A percentile compares a stretch with the other conserved stretches of the same genome.
Conservation (phyloP, 2,329 filamentous ascomycete species). For the Lecanoromycetidae sp. region DNA sequence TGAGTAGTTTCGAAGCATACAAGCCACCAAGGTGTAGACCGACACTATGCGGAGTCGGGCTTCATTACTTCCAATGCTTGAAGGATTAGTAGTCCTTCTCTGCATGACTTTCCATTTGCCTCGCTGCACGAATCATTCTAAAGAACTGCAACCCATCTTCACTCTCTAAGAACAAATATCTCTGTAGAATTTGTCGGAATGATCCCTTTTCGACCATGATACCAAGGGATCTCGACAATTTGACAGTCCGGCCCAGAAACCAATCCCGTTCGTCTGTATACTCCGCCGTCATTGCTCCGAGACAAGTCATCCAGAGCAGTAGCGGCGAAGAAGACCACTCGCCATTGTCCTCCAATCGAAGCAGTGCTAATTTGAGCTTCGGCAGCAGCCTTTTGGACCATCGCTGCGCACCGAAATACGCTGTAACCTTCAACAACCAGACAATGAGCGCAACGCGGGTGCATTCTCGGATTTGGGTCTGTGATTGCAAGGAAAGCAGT, state of each 20-base stretch:
- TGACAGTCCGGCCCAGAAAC: neutral
- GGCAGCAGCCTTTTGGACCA: slow-evolving; percentile 2
- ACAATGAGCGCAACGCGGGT: neutral
- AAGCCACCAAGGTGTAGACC: neutral
- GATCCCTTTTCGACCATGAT: neutral
- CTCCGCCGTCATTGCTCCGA: slow-evolving; percentile 5
- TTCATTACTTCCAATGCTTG: neutral
- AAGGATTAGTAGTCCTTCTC: neutral
- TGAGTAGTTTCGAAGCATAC: no score
- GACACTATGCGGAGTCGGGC: neutral
- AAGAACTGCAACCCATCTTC: slow-evolving; percentile 1
- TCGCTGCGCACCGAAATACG: slow-evolving; percentile 6
- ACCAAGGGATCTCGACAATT: neutral
- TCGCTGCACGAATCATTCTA: neutral
- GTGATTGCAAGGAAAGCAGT: neutral
- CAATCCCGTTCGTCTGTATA: slow-evolving; percentile 6
- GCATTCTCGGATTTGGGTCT: neutral
- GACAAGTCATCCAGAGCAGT: slow-evolving; percentile 5
- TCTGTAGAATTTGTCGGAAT: neutral
- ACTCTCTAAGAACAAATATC: neutral
- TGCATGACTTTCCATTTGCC: neutral
- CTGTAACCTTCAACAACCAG: slow-evolving; percentile 5
- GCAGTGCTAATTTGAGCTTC: neutral
- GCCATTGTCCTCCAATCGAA: neutral
- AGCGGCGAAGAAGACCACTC: neutral